These are phyloP conservation scores for Agroathelia rolfsii DNA, from an alignment of 1,284 basidiomycete genomes.

Conservation along the genomic window DNA sequence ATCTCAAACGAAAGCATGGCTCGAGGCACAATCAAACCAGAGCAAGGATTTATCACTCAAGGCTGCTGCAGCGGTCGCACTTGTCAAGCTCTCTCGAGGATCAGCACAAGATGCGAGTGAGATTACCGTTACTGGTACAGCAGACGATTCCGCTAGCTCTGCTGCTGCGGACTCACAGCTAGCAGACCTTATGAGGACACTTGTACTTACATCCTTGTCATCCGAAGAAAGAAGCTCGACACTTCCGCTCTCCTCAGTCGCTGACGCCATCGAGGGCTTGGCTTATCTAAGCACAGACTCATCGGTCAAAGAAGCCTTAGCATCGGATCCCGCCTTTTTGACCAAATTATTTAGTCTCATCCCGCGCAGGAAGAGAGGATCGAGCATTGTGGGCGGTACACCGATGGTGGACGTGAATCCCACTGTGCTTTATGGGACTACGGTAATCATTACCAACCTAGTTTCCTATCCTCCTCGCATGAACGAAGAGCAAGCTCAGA, in stretches of 20 bases:
- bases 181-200: slow-evolving; percentile 45
- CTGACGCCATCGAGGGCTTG: slow-evolving; percentile 73
- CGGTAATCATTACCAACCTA: slow-evolving; percentile 68
- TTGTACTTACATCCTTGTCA: too few species aligned
- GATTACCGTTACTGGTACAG: slow-evolving; percentile 19
- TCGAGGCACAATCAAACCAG: slow-evolving; percentile 45
- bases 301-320: slow-evolving; percentile 54
- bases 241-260: slow-evolving; percentile 29
- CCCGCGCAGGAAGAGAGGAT: slow-evolving; percentile 38
- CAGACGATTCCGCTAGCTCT: slow-evolving; percentile 20
- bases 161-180: slow-evolving; percentile 33
- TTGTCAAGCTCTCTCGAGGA: slow-evolving; percentile 69
- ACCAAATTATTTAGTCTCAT: slow-evolving; percentile 51
- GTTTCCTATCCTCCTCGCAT: slow-evolving; percentile 60
- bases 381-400: too few species aligned
- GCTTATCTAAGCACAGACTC: slow-evolving; percentile 71
- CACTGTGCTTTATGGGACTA: slow-evolving; percentile 66
- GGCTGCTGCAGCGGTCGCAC: slow-evolving; percentile 59
- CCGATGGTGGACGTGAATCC: slow-evolving; percentile 26
- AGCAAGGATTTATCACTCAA: slow-evolving; percentile 37
- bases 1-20: slow-evolving; percentile 48
- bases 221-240: too few species aligned
- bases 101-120: slow-evolving; percentile 35
- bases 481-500: slow-evolving; percentile 71
- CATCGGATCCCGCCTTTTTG: slow-evolving; percentile 46